These are phyloP conservation scores for Xylariaceae sp. DNA, from an alignment of 2,329 filamentous ascomycete species.

Conservation along the genomic window DNA sequence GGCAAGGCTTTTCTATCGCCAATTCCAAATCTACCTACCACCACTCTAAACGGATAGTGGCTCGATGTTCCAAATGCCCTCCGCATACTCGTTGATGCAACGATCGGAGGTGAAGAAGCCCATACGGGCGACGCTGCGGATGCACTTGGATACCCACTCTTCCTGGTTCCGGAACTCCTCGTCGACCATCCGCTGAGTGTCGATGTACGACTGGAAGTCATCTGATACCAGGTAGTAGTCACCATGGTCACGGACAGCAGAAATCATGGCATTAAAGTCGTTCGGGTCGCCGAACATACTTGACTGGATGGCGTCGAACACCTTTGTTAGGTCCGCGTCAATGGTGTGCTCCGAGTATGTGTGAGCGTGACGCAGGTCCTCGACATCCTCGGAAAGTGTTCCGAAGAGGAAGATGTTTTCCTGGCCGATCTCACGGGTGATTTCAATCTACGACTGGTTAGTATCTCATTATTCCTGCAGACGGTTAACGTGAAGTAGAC, in stretches of 20 bases:
- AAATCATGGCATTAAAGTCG: slow-evolving; percentile 76
- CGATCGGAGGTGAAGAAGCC: slow-evolving; percentile 95
- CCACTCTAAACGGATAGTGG: slow-evolving; percentile 51
- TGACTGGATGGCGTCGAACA: slow-evolving; percentile 77
- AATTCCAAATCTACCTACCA: not conserved
- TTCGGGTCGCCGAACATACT: slow-evolving; percentile 75
- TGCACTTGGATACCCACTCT: slow-evolving; percentile 86
- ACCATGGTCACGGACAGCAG: slow-evolving; percentile 83
- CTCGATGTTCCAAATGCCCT: slow-evolving; percentile 95
- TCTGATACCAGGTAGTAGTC: slow-evolving; percentile 98
- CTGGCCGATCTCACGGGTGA: slow-evolving; percentile 93
- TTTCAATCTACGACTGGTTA: slow-evolving; percentile 63
- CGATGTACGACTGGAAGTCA: slow-evolving; percentile 91
- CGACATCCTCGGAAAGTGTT: slow-evolving; percentile 91
- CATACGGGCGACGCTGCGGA: slow-evolving; percentile 85
- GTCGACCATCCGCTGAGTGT: slow-evolving; percentile 87
- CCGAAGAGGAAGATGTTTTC: slow-evolving; percentile 99
- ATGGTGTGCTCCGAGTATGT: slow-evolving; percentile 75
- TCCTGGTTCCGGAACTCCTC: slow-evolving; percentile 89
- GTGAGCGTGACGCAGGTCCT: slow-evolving; percentile 87
- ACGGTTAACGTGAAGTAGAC: slow-evolving; percentile 42
- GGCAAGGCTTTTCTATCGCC: not conserved
- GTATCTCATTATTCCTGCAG: slow-evolving; percentile 1
- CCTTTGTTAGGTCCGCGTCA: slow-evolving; percentile 69
- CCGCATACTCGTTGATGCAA: slow-evolving; percentile 96